Evolutionary conservation across 169 alveolate species (phyloP), one percentile per base, ranked within the genome.

Genomic region (Babesia ovata): DNA sequence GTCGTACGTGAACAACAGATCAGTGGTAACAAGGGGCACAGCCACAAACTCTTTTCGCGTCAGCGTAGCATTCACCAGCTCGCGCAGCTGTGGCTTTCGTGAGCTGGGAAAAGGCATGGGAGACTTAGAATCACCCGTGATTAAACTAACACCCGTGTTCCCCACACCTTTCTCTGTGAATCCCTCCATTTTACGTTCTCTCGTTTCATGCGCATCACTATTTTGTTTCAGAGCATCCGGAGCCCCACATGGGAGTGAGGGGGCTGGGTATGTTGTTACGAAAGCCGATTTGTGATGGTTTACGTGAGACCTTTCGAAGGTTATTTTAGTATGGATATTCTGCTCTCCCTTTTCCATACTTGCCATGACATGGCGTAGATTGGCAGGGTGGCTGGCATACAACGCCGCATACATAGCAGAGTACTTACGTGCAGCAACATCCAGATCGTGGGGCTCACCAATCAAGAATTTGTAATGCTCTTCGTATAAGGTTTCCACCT

Each of bases 401-500:
- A 83, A 22, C 28, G 57, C 56, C 22, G 72, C 56, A 44, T 74
- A 83, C 39, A 57, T 83, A 19, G 67, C 50, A 7, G 90, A 53
- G 56, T 83, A 83, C 21, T 45, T 50, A 54, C 63, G 63, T 39
- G 73, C 90, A 45, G 82, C 75, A 11, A 28, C 39, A n/a, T 83
- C 79, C 6, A 83, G 63, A 12, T 50, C 22, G 36, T 83, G 71
- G 21, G 90, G 60, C n/a, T 74, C 72, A 3, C 86, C 90, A 6
- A 63, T 49, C 6, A 83, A 21, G 52, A 65, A 73, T n/a, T 74
- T 83, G 65, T 66, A 83, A 42, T 83, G 90, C 8, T 83, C 82
- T 22, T 83, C 86, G 52, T 83, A 83, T 24, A 83, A 66, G 9
- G 53, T n/a, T 28, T 83, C 86, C 7, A 83, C 90, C 33, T 74